Base-by-base conservation (phyloP, 495 filamentous ascomycete genomes). In the Pyronema domesticum region DNA sequence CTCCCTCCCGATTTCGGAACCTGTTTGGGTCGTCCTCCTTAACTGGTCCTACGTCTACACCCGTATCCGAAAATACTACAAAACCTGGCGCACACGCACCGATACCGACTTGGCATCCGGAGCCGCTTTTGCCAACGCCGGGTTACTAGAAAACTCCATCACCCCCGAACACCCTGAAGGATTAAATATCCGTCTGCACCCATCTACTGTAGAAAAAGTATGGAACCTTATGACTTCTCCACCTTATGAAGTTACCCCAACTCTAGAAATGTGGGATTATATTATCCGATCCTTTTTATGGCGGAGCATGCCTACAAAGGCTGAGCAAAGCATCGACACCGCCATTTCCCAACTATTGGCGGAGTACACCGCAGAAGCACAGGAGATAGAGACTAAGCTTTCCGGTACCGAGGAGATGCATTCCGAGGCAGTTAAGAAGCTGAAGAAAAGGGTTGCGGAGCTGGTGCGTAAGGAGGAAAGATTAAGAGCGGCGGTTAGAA, bases 191-290 rank as follows among this genome's bases (percentile, higher is more conserved):
- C 13, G 60, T 39, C 68, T 84, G 3, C 68, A 74, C 0, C 47
- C 55, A 9, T 56, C 65, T 1, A 67, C 73, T 14, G 60, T 81
- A 2, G 55, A 57, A 6, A 65, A 64, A 2, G 54, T 81, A 30
- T 82, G 74, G 69, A 53, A 72, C 0, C 75, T 70, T 8, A 77
- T 83, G 73, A 78, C 67, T 3, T 63, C 69, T 1, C 59, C 68
- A n/a, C 79, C 79, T 6, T 77, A 78, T 67, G 76, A 74, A 49
- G 60, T 81, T 54, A 58, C 63, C 4, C 78, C 78, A 0, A 78
- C 69, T 1, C 59, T 81, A 18, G 58, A 72, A 30, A 73, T 77
- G 66, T 78, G 74, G 58, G 71, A 73, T 52, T 66, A 65, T 34
- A 63, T 77, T 9, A 72, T 80, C 43, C 73, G 71, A 39, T 72